phyloP scores from a whole-genome alignment of 768 basidiomycete genomes.

The Xanthoconium purpureum region DNA sequence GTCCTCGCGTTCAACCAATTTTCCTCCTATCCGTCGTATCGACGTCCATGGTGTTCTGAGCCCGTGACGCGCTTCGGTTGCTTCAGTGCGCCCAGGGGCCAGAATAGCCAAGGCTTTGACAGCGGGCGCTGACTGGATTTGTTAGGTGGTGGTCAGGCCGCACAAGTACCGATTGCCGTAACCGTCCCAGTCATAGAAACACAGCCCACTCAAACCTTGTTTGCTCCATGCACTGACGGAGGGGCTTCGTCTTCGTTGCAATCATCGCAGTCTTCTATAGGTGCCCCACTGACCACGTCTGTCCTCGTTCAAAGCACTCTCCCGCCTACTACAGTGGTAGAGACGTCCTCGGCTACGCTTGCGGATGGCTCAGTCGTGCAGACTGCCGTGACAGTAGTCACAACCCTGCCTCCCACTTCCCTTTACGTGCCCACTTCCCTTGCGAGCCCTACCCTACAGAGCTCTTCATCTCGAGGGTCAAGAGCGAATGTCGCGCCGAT shows the following conservation, averaged over 20 bases:
- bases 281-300: conserved; percentile 19
- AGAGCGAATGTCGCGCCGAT: conserved; percentile 42
- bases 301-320: conserved; percentile 31
- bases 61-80: conserved; percentile 18
- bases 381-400: conserved; percentile 36
- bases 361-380: conserved; percentile 40
- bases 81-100: not conserved
- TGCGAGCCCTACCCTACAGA: conserved; percentile 16
- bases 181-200: conserved; percentile 33
- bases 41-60: not conserved
- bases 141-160: conserved; percentile 29
- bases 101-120: conserved; percentile 1
- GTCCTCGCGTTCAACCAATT: not conserved
- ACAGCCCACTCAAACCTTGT: conserved; percentile 38
- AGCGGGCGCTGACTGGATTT: conserved; percentile 13
- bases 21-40: not conserved
- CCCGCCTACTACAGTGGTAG: conserved; percentile 32
- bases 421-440: conserved; percentile 25
- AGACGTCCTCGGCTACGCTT: conserved; percentile 36
- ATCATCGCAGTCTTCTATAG: conserved; percentile 7
- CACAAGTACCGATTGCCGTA: conserved; percentile 41
- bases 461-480: conserved; percentile 13
- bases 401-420: conserved; percentile 33
- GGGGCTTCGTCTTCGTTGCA: conserved; percentile 11
- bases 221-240: conserved; percentile 36